Percentiles rank a stretch among this genome's conserved stretches.
These are phyloP conservation scores for Hymenoscyphus fraxineus DNA, from an alignment of 2,329 filamentous ascomycete species.

Conservation along the genomic window DNA sequence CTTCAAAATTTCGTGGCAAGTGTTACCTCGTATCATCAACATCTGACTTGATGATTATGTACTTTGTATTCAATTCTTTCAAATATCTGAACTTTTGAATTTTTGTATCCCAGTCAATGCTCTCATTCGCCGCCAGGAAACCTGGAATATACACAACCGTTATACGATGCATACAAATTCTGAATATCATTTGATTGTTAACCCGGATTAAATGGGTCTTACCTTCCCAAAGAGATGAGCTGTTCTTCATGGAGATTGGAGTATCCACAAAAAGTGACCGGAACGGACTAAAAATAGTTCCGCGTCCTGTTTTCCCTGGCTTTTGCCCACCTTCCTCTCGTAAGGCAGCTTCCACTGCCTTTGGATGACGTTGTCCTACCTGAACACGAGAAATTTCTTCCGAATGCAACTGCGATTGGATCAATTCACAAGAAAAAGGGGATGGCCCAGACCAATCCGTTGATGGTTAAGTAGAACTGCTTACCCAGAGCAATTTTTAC, in stretches of 20 bases:
- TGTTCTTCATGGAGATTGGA: not conserved
- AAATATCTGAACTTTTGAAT: not conserved
- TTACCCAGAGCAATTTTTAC: not conserved
- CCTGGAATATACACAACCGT: not conserved
- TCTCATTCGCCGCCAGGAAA: not conserved
- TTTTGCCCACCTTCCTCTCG: not conserved
- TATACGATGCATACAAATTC: not conserved
- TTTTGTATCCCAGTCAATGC: not conserved
- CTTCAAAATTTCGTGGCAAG: not conserved
- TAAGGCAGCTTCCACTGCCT: constrained; percentile 1
- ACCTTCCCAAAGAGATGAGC: not conserved
- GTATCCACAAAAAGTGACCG: not conserved
- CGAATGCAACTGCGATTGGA: not conserved
- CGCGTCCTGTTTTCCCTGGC: not conserved
- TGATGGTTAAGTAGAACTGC: constrained; percentile 8
- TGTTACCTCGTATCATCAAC: not conserved
- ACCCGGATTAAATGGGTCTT: not conserved
- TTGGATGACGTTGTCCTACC: constrained; percentile 12
- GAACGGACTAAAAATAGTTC: not conserved
- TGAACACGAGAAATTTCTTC: constrained; percentile 10
- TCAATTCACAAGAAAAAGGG: not conserved
- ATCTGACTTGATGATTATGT: not conserved
- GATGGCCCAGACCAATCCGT: not conserved
- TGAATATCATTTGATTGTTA: not conserved
- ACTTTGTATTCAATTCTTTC: not conserved